Evolutionary conservation across 352 stramenopile genomes (phyloP).

Genomic region (Aphanomyces astaci): DNA sequence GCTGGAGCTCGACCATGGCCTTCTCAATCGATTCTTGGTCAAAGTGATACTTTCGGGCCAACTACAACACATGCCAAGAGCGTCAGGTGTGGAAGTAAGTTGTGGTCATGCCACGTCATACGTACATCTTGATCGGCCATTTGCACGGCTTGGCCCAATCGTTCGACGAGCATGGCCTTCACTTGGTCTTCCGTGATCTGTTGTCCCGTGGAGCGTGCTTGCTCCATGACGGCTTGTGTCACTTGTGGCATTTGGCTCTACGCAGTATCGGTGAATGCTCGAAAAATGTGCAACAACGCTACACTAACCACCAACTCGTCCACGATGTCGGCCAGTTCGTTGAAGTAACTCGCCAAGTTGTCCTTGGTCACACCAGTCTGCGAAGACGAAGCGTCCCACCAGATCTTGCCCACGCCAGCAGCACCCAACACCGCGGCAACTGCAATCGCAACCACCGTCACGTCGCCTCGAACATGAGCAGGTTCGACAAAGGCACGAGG

Average conservation of each 20-base stretch:
- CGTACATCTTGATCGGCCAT: slow-evolving; percentile 21
- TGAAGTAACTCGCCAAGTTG: slow-evolving; percentile 64
- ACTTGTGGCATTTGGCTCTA: slow-evolving; percentile 19
- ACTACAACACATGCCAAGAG: background rate
- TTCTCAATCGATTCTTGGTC: slow-evolving; percentile 17
- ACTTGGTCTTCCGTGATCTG: slow-evolving; percentile 21
- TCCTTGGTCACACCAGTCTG: slow-evolving; percentile 34
- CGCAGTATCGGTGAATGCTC: background rate
- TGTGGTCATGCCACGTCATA: background rate
- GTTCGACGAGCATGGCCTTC: slow-evolving; percentile 11
- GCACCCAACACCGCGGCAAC: slow-evolving; percentile 61
- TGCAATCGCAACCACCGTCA: slow-evolving; percentile 25
- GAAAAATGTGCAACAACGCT: too few species aligned
- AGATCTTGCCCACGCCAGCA: slow-evolving; percentile 76
- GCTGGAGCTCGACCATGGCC: slow-evolving; percentile 9
- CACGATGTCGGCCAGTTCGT: slow-evolving; percentile 54
- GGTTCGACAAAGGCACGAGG: background rate
- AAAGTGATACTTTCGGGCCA: slow-evolving; percentile 20
- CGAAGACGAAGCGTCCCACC: slow-evolving; percentile 65
- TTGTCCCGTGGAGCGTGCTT: slow-evolving; percentile 8
- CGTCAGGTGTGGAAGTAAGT: background rate
- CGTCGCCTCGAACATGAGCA: slow-evolving; percentile 15
- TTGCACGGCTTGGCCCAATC: slow-evolving; percentile 20
- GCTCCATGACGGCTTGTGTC: slow-evolving; percentile 10
- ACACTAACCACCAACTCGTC: slow-evolving; percentile 67